Base-by-base conservation (phyloP, 306 rosid species). In the Vigna radiata region DNA sequence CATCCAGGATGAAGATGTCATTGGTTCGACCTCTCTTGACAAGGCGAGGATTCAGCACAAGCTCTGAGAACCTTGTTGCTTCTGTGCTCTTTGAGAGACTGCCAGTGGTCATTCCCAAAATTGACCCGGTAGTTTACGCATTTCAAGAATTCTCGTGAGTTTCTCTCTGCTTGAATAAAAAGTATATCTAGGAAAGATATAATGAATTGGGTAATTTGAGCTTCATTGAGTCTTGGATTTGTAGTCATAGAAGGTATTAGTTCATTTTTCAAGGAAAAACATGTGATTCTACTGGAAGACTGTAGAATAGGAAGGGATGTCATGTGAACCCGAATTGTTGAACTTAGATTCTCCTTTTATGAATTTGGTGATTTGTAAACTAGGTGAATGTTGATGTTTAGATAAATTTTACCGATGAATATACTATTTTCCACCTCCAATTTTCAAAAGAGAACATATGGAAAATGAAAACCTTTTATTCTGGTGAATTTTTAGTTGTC, bases 51-150 rank as follows among this genome's bases (percentile, higher is more conserved):
- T 89, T 95, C 70, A 81, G 83, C 80, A 65, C 97, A 4, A 83
- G 69, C 70, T 83, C 96, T 59, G 94, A 90, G 53, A 89, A 89
- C 67, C 74, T 95, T 21, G 86, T 95, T 16, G 99, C 97, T 1
- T 89, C 97, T 49, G 97, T 95, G 39, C 92, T 95, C 70, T 90
- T 95, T 79, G 99, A 95, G 89, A 87, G 99, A 85, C 72, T 92
- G 77, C 99, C 99, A 0, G 93, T 92, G 33, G 93, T 92, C 58
- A 87, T 95, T 78, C 97, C 97, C 81, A 90, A 90, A 84, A 85
- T 95, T 72, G 91, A 95, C 86, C 99, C 99, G 25, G 83, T 79
- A 31, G 90, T 90, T 77, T 95, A 95, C 72, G 96, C 97, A 2
- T 95, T 92, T 82, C 97, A 87, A 76, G 98, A 92, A 85, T 95